phyloP scores from a whole-genome alignment of 148 eudicot genomes.

The Agrostemma githago region DNA sequence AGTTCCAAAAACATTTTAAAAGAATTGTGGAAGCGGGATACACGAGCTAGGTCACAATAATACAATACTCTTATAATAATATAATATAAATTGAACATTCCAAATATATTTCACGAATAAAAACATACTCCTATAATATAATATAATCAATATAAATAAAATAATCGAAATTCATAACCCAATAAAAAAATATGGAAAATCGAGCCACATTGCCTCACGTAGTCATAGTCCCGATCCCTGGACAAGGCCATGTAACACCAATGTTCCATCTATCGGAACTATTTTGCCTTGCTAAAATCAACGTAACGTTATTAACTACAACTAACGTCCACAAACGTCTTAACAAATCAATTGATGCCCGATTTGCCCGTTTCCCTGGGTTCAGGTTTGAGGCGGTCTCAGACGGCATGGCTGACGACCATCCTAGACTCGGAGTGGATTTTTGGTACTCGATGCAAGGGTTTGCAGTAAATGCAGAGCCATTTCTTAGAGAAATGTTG shows the following conservation, averaged over 20 bases:
- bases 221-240: not conserved
- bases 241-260: conserved; percentile 15
- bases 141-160: too few relatives aligned
- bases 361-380: not conserved
- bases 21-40: too few relatives aligned
- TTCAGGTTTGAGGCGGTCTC: conserved; percentile 3
- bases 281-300: not conserved
- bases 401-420: conserved; percentile 5
- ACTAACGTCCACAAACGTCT: conserved; percentile 4
- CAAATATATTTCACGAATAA: too few relatives aligned
- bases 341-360: not conserved
- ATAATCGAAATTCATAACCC: too few relatives aligned
- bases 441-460: not conserved
- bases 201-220: not conserved
- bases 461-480: not conserved
- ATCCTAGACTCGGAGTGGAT: not conserved
- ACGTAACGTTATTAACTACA: conserved; percentile 3
- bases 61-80: too few relatives aligned
- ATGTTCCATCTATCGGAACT: conserved; percentile 1
- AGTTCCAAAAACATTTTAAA: too few relatives aligned
- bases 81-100: too few relatives aligned
- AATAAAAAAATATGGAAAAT: not conserved
- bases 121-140: too few relatives aligned
- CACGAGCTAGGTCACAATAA: too few relatives aligned
- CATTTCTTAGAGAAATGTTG: not conserved